Base-by-base conservation (phyloP, 352 stramenopile genomes). In the Globisporangium cystogenes region DNA sequence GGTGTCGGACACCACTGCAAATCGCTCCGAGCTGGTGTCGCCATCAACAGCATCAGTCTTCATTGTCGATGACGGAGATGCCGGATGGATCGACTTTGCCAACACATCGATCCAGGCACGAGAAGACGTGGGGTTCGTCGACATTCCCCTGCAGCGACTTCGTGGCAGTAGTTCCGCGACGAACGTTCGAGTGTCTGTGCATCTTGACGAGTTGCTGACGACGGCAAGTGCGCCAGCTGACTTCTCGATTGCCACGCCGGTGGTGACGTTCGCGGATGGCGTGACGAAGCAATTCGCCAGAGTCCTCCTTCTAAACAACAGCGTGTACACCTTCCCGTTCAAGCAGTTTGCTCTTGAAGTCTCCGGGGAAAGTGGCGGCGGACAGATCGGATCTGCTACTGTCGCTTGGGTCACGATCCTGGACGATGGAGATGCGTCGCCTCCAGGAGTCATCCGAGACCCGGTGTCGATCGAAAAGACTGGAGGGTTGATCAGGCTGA, bases 21-120 rank as follows among this genome's bases (percentile, higher is more conserved):
- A 41, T 11, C 57, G 71, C 26, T 74, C 62, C 1, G 68, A 79
- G 24, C 20, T 37, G 1, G 59, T 82, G 6, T 23, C 35, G 2
- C 47, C 60, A 3, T 56, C 42, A 18, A 57, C n/a, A 1, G 50
- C 54, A 6, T 60, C 52, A 16, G 60, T 85, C 11, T 66, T 55
- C 3, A 80, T 88, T 43, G 8, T 48, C 1, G 77, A 88, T 45
- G 77, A 86, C 21, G 77, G 72, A 0, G 77, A 88, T 44, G 74
- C 72, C 23, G 77, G 77, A 4, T 59, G 29, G 43, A 71, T 88
- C 33, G 66, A 66, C 4, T 88, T 88, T 62, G 56, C 26, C 4
- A 37, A 42, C 5, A 36, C 31, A 1, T 46, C 60, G 1, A 21
- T 72, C 1, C 53, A 18, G 0, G 61, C 78, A 1, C 21, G 45